A percentile compares a stretch with the other conserved stretches of the same genome.
phyloP scores from a whole-genome alignment of 371 early-diverging fungal genomes.

The Amoeboaphelidium occidentale region DNA sequence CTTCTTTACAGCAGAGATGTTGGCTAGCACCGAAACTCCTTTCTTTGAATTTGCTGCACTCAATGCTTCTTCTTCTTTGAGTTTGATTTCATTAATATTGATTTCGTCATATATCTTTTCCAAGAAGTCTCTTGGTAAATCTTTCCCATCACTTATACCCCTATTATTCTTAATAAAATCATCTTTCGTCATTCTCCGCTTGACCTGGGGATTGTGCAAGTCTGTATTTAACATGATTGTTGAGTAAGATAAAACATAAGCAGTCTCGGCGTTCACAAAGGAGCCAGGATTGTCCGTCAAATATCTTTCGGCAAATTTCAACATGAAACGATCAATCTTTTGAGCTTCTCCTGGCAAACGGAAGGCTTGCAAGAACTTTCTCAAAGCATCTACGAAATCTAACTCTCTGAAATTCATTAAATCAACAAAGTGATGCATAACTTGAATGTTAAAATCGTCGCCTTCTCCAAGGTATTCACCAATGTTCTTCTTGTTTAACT shows the following conservation, averaged over 20 bases:
- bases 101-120: conserved; percentile 59
- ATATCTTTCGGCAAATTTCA: conserved; percentile 85
- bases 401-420: conserved; percentile 52
- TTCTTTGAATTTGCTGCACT: neutral
- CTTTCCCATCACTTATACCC: conserved; percentile 64
- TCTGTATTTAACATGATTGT: conserved; percentile 91
- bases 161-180: conserved; percentile 87
- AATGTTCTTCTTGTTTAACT: conserved; percentile 52
- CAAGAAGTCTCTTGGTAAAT: conserved; percentile 40
- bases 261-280: conserved; percentile 63
- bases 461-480: conserved; percentile 91
- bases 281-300: conserved; percentile 42
- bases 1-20: conserved; percentile 8
- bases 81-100: conserved; percentile 53
- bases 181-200: conserved; percentile 63
- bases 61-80: conserved; percentile 47
- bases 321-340: conserved; percentile 92
- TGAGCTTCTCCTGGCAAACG: conserved; percentile 93
- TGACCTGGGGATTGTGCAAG: conserved; percentile 71
- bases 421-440: conserved; percentile 88
- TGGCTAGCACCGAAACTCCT: conserved; percentile 9
- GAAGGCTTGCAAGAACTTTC: conserved; percentile 76
- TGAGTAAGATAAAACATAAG: conserved; percentile 79
- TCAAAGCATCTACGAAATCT: conserved; percentile 56
- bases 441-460: conserved; percentile 56